phyloP scores from a whole-genome alignment of 2,329 filamentous ascomycete species.

The Rhinocladiella similis region DNA sequence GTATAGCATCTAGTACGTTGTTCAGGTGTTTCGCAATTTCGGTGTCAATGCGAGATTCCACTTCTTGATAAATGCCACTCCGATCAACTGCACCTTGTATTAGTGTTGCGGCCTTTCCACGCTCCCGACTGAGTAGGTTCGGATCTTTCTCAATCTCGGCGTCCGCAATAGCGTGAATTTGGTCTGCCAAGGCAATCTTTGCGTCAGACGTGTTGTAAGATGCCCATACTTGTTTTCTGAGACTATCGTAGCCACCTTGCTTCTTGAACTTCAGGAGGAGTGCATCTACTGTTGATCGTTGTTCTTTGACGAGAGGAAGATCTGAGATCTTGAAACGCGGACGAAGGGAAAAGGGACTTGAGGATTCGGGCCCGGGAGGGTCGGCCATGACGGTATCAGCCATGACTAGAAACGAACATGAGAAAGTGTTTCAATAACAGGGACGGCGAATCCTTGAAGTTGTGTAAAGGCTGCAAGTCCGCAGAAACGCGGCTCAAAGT shows the following conservation, averaged over 20 bases:
- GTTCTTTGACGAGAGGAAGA: constrained; percentile 58
- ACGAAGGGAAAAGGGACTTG: constrained; percentile 26
- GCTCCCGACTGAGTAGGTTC: constrained; percentile 60
- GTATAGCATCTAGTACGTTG: constrained; percentile 54
- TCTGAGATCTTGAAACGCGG: constrained; percentile 60
- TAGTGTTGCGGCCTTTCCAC: constrained; percentile 61
- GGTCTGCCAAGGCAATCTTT: constrained; percentile 52
- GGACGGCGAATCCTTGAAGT: not conserved
- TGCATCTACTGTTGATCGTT: constrained; percentile 60
- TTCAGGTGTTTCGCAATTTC: constrained; percentile 57
- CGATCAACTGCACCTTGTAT: constrained; percentile 66
- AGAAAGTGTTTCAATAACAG: not conserved
- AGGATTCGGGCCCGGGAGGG: constrained; percentile 11
- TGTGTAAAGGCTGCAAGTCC: not conserved
- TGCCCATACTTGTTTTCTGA: constrained; percentile 62
- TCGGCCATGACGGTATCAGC: constrained; percentile 25
- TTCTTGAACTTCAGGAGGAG: constrained; percentile 66
- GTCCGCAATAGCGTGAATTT: constrained; percentile 57
- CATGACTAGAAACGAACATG: constrained; percentile 8
- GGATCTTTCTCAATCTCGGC: constrained; percentile 64
- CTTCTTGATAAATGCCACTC: constrained; percentile 61
- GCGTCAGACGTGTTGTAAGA: constrained; percentile 57
- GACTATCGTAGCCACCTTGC: constrained; percentile 63
- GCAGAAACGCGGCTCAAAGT: not conserved
- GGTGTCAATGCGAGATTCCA: constrained; percentile 55